Conservation (phyloP, 2,329 filamentous ascomycete genomes). For the Aspergillus calidoustus region DNA sequence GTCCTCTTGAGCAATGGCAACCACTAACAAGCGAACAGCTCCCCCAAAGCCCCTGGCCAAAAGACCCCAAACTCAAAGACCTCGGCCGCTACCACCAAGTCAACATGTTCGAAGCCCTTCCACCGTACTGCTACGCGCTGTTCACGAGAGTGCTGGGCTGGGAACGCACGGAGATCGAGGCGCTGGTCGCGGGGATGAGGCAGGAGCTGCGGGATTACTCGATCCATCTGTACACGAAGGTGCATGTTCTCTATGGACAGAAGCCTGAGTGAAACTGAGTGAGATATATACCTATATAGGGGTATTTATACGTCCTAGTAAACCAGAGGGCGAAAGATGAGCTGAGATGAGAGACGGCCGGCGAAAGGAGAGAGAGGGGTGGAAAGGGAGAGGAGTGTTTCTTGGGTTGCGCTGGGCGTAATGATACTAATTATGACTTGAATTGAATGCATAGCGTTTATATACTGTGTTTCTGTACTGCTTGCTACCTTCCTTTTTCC, state of each 20-base stretch:
- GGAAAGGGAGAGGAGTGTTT: too few species aligned
- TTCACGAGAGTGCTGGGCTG: slow-evolving; percentile 47
- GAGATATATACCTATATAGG: background rate
- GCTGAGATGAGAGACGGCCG: background rate
- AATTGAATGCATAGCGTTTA: background rate
- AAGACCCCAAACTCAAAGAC: slow-evolving; percentile 57
- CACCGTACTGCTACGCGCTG: slow-evolving; percentile 41
- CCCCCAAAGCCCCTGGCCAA: slow-evolving; percentile 59
- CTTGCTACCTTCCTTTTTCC: background rate
- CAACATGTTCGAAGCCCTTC: slow-evolving; percentile 43
- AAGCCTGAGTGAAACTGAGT: slow-evolving; percentile 6
- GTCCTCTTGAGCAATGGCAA: too few species aligned
- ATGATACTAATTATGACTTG: background rate
- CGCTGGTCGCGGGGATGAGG: slow-evolving; percentile 44
- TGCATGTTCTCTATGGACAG: slow-evolving; percentile 39
- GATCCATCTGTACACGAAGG: slow-evolving; percentile 43
- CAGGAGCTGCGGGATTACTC: slow-evolving; percentile 42
- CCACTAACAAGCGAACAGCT: slow-evolving; percentile 33
- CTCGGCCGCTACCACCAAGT: slow-evolving; percentile 49
- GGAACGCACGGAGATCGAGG: slow-evolving; percentile 43
- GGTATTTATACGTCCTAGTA: too few species aligned
- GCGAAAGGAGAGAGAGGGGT: background rate
- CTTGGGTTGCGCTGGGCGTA: background rate
- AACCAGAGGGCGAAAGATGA: background rate
- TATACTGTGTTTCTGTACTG: background rate